Base-by-base conservation (phyloP, 805 yeast genomes). In the Ogataea paraovalis region DNA sequence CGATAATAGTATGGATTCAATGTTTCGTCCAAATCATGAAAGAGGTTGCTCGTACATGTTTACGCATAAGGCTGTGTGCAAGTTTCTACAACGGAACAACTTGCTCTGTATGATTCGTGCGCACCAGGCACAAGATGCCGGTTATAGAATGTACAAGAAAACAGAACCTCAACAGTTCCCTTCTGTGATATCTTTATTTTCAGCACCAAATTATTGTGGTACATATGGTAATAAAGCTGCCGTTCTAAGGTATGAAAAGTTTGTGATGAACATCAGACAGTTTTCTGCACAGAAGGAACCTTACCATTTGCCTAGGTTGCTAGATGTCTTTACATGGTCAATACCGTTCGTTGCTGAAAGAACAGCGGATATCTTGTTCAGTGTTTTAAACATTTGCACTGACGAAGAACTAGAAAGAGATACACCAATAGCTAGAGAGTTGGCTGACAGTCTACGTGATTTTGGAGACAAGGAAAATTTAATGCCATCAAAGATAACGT, bases 251-350 rank as follows among this genome's bases (percentile, higher is more conserved):
- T 92, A 91, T 67, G 97, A 88, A 58, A 80, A 87, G 63, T 85
- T 90, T 56, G 94, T 90, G 20, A 85, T 92, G 94, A 94, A 92
- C 67, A 92, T 92, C 48, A 79, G 97, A 48, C 98, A 92, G 68
- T 92, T 94, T 73, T 90, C 91, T 67, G 70, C 84, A 59, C 82
- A 90, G 25, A 96, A 96, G 4, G 98, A 92, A 68, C 99, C 99
- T 1, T 92, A 94, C 69, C 90, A 96, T 89, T 74, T 94, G 56
- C 98, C 98, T 7, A 90, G 90, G 65, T 88, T 91, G 59, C 89
- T 91, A 96, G 97, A 94, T 66, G 96, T 92, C 6, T 92, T 92
- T 67, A 85, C 96, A 10, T 94, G 98, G 98, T 87, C 97, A 2
- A 72, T 92, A 48, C 99, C 98, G 7, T 92, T 94, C 71, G 97